Conservation (phyloP, 495 filamentous ascomycete genomes). For the Penicillium silybi region DNA sequence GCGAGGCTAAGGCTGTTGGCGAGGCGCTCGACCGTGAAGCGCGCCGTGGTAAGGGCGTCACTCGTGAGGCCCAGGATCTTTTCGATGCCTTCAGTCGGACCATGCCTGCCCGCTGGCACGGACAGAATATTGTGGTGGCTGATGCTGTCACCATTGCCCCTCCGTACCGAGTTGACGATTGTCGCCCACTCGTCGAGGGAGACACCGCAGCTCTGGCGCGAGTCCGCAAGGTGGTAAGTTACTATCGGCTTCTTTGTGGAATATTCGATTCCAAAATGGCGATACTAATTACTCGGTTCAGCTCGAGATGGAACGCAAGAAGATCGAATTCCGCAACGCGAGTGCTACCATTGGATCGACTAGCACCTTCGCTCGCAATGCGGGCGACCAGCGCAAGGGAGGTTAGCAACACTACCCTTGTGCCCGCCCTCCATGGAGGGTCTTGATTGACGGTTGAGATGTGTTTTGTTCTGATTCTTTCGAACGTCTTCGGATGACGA, state of each 20-base stretch:
- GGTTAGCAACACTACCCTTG: constrained; percentile 13
- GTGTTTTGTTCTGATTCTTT: constrained; percentile 4
- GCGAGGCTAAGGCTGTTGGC: constrained; percentile 51
- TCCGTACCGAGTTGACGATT: constrained; percentile 60
- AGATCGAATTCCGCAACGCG: constrained; percentile 45
- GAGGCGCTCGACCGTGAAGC: constrained; percentile 53
- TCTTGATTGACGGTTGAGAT: constrained; percentile 1
- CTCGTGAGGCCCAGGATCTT: constrained; percentile 63
- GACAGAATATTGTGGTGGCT: constrained; percentile 57
- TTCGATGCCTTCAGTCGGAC: constrained; percentile 62
- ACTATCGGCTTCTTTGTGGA: background rate
- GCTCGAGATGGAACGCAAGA: constrained; percentile 50
- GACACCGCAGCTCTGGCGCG: constrained; percentile 49
- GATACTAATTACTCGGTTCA: constrained; percentile 9
- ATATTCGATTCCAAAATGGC: background rate
- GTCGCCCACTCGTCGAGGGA: constrained; percentile 46
- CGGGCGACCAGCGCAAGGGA: constrained; percentile 27
- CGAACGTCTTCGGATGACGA: constrained; percentile 2
- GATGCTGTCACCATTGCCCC: constrained; percentile 59
- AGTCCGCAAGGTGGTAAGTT: constrained; percentile 65
- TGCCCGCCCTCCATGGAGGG: background rate
- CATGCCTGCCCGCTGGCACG: constrained; percentile 63
- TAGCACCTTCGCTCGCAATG: constrained; percentile 30
- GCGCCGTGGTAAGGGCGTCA: constrained; percentile 58
- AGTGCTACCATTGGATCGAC: constrained; percentile 40